A percentile compares a stretch with the other conserved stretches of the same genome.
Conservation (phyloP, 371 early-diverging fungal species). For the Mortierella sp. region DNA sequence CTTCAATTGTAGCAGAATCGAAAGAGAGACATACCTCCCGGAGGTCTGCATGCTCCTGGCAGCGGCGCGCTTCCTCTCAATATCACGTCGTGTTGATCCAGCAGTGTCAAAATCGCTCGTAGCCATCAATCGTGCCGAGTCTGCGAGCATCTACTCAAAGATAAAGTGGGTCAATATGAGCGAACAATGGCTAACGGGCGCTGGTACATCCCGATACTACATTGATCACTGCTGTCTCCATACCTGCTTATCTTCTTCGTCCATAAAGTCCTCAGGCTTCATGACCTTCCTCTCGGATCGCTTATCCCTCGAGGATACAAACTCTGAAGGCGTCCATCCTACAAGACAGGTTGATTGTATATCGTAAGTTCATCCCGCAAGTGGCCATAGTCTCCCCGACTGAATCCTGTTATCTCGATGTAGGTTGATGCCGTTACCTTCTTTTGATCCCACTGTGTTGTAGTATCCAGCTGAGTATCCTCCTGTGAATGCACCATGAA, state of each 20-base stretch:
- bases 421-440: constrained; percentile 66
- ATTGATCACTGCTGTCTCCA: background rate
- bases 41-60: constrained; percentile 57
- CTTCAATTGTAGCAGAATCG: background rate
- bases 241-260: constrained; percentile 87
- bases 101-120: constrained; percentile 77
- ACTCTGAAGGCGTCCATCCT: constrained; percentile 85
- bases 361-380: background rate
- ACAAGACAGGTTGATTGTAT: background rate
- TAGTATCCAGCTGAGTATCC: constrained; percentile 95
- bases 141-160: constrained; percentile 60
- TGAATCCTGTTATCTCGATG: background rate
- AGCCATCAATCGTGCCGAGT: constrained; percentile 62
- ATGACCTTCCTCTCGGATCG: constrained; percentile 58
- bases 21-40: constrained; percentile 22
- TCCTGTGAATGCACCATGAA: constrained; percentile 96
- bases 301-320: constrained; percentile 69
- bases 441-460: constrained; percentile 95
- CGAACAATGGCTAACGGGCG: background rate
- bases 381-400: background rate
- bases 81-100: constrained; percentile 72
- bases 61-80: constrained; percentile 60
- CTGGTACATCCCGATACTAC: too few species aligned
- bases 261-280: constrained; percentile 90
- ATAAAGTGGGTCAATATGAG: background rate